Conservation (phyloP, 2,329 filamentous ascomycete species). For the Podosphaera fusca region DNA sequence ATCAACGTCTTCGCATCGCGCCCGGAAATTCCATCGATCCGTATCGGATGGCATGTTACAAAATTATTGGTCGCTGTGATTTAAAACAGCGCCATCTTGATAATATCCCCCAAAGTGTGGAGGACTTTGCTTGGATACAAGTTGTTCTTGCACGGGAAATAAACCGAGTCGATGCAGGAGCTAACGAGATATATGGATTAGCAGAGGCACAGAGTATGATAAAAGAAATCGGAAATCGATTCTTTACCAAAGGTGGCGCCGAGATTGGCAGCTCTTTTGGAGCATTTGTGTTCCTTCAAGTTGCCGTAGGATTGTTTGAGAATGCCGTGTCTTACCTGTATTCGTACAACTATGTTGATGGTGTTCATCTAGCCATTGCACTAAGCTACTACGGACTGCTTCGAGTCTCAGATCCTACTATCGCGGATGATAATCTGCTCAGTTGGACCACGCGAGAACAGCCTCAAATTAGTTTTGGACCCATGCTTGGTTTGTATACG, state of each 20-base stretch:
- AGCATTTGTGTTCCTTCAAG: constrained; percentile 82
- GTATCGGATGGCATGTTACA: constrained; percentile 93
- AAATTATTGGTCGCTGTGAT: constrained; percentile 70
- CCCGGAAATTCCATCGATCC: constrained; percentile 77
- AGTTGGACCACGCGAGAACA: constrained; percentile 42
- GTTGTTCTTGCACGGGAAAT: constrained; percentile 46
- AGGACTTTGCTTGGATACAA: constrained; percentile 52
- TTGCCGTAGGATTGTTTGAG: constrained; percentile 82
- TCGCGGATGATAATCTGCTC: constrained; percentile 46
- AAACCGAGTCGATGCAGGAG: constrained; percentile 38
- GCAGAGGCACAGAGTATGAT: constrained; percentile 56
- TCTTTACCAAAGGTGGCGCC: constrained; percentile 63
- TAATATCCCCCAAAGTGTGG: constrained; percentile 32
- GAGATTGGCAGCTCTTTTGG: constrained; percentile 54
- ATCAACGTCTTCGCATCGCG: constrained; percentile 60
- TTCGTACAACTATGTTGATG: constrained; percentile 73
- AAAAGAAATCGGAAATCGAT: constrained; percentile 68
- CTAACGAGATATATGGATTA: constrained; percentile 40
- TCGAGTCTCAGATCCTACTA: constrained; percentile 60
- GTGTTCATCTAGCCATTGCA: constrained; percentile 82
- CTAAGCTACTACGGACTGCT: constrained; percentile 77
- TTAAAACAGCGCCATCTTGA: constrained; percentile 40
- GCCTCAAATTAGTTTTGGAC: constrained; percentile 81
- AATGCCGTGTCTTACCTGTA: constrained; percentile 82
- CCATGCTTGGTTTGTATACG: constrained; percentile 87